Base-by-base conservation (phyloP, 1,284 basidiomycete species). In the Sparassis latifolia region DNA sequence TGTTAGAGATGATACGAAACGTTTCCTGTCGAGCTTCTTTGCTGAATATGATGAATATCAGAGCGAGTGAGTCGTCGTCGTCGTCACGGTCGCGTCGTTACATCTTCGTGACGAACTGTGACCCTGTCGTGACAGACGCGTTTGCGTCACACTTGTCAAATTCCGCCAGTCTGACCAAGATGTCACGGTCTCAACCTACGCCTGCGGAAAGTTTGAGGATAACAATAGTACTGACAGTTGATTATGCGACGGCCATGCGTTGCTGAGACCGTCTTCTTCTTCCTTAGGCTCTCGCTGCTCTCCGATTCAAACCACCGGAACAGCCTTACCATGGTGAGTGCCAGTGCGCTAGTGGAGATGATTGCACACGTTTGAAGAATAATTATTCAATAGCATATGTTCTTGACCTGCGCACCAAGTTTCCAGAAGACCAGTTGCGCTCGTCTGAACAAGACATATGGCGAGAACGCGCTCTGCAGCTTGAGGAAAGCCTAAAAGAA, bases 301-400 rank as follows among this genome's bases (percentile, higher is more conserved):
- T 66, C 4, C 54, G 57, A 32, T 56, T 54, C 52, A 65, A 62
- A 47, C 64, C 63, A 4, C 7, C 50, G 5, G 55, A 67, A 9
- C 69, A 73, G 55, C 75, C 76, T 3, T 66, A 69, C 53, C 56
- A 66, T 41, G 69, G 79, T 79, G 54, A 37, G 67, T 55, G 43
- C 29, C 37, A 20, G 33, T 31, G 6, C 10, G 48, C 32, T 43
- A 30, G 31, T 42, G 10, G 37, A 10, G 6, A 30, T 32, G 20
- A 20, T 20, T 20, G 20, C 20, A 38, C 41, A 47, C 20, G 27
- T 44, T 31, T 42, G 27, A 37, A 39, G 44, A 47, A 27, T n/a
- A 38, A 38, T 38, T 38, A 7, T 9, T 38, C 35, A 9, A 42
- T 52, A 79, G 76, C 75, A 49, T 77, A 74, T 63, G 64, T 72